Base-by-base conservation (phyloP, 129 eudicot species). In the Escallonia rubra region DNA sequence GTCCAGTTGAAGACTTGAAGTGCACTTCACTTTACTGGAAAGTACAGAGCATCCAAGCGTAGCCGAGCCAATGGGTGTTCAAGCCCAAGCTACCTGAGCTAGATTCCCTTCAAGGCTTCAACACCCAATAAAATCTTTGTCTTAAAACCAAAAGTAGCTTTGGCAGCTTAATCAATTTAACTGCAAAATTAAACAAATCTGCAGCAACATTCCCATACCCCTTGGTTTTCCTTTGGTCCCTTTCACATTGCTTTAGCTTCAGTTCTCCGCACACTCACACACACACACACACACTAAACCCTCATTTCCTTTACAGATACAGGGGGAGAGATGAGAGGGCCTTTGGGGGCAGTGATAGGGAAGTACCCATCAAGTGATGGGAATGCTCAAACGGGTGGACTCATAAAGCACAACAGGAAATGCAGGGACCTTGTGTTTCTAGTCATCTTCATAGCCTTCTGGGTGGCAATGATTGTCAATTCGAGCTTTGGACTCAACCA, bases 381-480 rank as follows among this genome's bases (percentile, higher is more conserved):
- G 23, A 79, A 72, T 74, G 85, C 80, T 46, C 79, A 73, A 74
- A 66, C 56, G 46, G 65, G 80, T 67, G 98, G 89, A 52, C 75
- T 89, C 77, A 93, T 86, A 41, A 93, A 86, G 71, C 77, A 77
- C 82, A 86, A 93, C 71, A 82, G 99, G 46, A 89, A 89, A 87
- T 93, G 99, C 75, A 86, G 95, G 77, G 99, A 93, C 80, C 64
- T 93, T 65, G 92, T 77, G 60, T 93, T 93, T 77, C 88, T 93
- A 61, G 83, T 93, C n/a, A 67, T 93, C 73, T 93, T 93, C 73
- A 80, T 86, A 69, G 92, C 83, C 59, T 89, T 93, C 71, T 93
- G 99, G 96, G 83, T 93, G 60, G 82, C 86, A 60, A 93, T 93
- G 99, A 93, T 93, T 89, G 99, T 93, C 41, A 93, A 93, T 72